Base-by-base conservation (phyloP, 176 grass and related monocot genomes). In the Pontederia paniculata region DNA sequence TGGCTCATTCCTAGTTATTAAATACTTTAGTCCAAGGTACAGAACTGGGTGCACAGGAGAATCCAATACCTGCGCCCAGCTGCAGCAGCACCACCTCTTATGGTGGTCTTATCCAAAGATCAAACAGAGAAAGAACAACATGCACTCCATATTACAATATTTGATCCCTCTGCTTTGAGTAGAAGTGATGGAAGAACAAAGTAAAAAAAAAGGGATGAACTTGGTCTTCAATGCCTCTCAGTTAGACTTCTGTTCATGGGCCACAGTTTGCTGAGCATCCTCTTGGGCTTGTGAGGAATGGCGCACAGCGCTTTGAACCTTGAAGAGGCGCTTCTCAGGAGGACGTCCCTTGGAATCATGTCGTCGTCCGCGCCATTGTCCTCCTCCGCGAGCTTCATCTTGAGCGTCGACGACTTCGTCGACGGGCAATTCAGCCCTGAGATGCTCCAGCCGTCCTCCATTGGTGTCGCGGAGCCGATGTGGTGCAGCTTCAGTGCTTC, bases 351-450 rank as follows among this genome's bases (percentile, higher is more conserved):
- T 0, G 83, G 87, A 42, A 69, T 82, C 70, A 88, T 78, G 60
- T 88, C 86, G 0, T 78, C 83, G 61, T 73, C 78, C 9, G 60
- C 67, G 28, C 45, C 71, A 11, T 75, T 69, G 0, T 88, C 88
- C 3, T 86, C 79, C 74, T 96, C 86, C 21, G 69, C 87, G 42
- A 98, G 88, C 87, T 88, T 93, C 94, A 88, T 98, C 55, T 77
- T 79, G 45, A 98, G 80, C 23, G 94, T 88, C 43, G 83, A 74
- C 41, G 83, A 81, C 72, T 91, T 93, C 46, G 84, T 77, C 21
- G 83, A 79, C 57, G 81, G 77, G 55, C 67, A 79, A 10, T 76
- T 82, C 58, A 81, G 75, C 7, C 74, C 63, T 44, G 80, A 78
- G 2, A 84, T 69, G 78, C 86, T 89, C 86, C 86, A 84, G 53